A percentile compares a stretch with the other conserved stretches of the same genome.
Evolutionary conservation across 1,284 basidiomycete species (phyloP).

Genomic region (Salmacisia buchloeana): DNA sequence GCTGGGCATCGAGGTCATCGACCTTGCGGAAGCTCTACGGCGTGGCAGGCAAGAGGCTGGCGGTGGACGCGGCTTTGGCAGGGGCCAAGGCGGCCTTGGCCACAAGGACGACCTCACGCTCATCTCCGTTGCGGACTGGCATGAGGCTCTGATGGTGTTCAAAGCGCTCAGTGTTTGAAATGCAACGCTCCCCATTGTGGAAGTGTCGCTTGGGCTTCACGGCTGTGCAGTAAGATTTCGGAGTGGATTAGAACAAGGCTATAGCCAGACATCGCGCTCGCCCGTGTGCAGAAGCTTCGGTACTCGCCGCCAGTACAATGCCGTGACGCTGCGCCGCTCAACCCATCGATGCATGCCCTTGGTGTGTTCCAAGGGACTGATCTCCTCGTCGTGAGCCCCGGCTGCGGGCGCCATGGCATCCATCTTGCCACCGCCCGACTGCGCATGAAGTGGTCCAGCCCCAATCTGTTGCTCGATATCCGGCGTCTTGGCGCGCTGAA

Average conservation of each 20-base stretch:
- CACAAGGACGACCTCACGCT: not conserved
- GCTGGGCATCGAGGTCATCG: not conserved
- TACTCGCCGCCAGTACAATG: slow-evolving; percentile 21
- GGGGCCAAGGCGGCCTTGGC: no score
- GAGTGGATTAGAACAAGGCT: not conserved
- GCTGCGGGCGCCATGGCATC: no score
- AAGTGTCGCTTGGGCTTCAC: no score
- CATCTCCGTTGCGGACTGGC: slow-evolving; percentile 8
- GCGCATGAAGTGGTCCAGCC: not conserved
- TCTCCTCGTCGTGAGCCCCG: not conserved
- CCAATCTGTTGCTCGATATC: not conserved
- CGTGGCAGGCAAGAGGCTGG: not conserved
- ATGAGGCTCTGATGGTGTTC: slow-evolving; percentile 7
- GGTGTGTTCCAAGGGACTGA: not conserved
- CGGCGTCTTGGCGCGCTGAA: slow-evolving; percentile 6
- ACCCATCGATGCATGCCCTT: slow-evolving; percentile 8
- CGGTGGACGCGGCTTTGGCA: not conserved
- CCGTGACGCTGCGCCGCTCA: slow-evolving; percentile 16
- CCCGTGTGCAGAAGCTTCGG: slow-evolving; percentile 21
- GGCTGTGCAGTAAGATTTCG: not conserved
- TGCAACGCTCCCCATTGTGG: no score
- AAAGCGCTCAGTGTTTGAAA: not conserved
- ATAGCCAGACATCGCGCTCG: slow-evolving; percentile 5
- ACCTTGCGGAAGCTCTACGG: not conserved
- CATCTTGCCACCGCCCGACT: not conserved